A percentile compares a stretch with the other conserved stretches of the same genome.
Evolutionary conservation across 169 alveolate genomes (phyloP).

Genomic region (Babesia ovata): DNA sequence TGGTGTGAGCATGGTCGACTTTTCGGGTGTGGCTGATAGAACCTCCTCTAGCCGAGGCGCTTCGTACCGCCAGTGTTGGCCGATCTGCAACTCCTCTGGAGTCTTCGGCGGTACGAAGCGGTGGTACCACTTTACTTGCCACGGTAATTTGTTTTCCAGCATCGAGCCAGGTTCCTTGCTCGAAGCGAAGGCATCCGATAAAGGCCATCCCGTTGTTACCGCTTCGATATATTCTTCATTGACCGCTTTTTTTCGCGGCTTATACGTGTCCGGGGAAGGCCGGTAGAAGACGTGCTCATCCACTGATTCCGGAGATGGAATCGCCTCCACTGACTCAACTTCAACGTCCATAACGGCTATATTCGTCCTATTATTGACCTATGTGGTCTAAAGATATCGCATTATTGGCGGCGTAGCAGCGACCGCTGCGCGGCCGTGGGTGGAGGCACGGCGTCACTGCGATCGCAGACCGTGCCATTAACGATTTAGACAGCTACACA

Average conservation of each 20-base stretch:
- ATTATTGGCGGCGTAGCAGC: too few relatives aligned
- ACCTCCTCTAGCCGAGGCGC: conserved; percentile 44
- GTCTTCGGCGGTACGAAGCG: conserved; percentile 58
- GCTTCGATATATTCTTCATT: neutral
- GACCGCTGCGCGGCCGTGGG: too few relatives aligned
- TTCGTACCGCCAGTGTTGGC: conserved; percentile 62
- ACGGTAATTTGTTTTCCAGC: conserved; percentile 38
- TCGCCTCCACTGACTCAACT: too few relatives aligned
- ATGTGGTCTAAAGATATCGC: too few relatives aligned
- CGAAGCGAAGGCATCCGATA: conserved; percentile 11
- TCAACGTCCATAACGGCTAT: too few relatives aligned
- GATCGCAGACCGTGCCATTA: too few relatives aligned
- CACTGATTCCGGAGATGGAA: neutral
- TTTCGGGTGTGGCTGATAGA: neutral
- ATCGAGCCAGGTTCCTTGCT: conserved; percentile 30
- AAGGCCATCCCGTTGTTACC: conserved; percentile 40
- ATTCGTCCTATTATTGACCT: too few relatives aligned
- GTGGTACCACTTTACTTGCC: conserved; percentile 68
- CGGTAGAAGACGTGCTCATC: conserved; percentile 20
- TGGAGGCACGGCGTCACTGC: too few relatives aligned
- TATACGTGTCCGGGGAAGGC: conserved; percentile 25
- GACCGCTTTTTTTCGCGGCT: conserved; percentile 5
- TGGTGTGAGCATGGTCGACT: conserved; percentile 7
- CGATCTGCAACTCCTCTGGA: conserved; percentile 56
- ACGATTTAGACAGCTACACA: too few relatives aligned